A percentile compares a stretch with the other conserved stretches of the same genome.
Conservation (phyloP, 768 basidiomycete species). For the Baorangia bicolor region DNA sequence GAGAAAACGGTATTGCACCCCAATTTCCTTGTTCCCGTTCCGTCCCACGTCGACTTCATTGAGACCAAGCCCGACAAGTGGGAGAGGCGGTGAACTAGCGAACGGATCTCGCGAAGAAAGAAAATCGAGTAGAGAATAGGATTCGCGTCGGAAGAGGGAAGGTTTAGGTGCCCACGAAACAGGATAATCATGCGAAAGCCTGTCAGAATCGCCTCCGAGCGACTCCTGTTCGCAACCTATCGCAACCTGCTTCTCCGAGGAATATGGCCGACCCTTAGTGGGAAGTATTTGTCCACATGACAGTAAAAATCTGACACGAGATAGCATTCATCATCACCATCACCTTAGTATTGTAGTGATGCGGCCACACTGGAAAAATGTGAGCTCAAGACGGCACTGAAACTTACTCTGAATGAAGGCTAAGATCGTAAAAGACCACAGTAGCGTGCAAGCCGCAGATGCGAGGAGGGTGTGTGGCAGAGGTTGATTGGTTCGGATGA, state of each 20-base stretch:
- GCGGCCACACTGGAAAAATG: too few relatives aligned
- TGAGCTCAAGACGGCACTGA: neutral
- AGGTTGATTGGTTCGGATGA: neutral
- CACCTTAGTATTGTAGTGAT: too few relatives aligned
- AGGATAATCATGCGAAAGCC: constrained; percentile 1
- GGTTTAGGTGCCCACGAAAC: constrained; percentile 14
- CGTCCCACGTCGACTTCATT: constrained; percentile 30
- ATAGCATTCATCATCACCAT: too few relatives aligned
- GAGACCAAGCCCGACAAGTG: constrained; percentile 27
- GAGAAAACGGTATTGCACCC: constrained; percentile 32
- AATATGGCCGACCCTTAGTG: neutral
- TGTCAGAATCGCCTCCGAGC: neutral
- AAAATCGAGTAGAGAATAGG: constrained; percentile 32
- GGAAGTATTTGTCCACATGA: constrained; percentile 22
- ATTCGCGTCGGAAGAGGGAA: constrained; percentile 20
- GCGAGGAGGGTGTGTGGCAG: constrained; percentile 15
- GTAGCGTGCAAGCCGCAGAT: constrained; percentile 16
- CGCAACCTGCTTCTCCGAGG: constrained; percentile 10
- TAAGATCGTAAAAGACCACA: constrained; percentile 26
- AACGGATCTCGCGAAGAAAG: constrained; percentile 36
- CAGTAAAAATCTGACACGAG: too few relatives aligned
- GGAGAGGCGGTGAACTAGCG: constrained; percentile 31
- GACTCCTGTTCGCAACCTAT: neutral
- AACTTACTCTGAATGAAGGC: constrained; percentile 25
- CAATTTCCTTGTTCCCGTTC: constrained; percentile 24